Evolutionary conservation across 257 asterid genomes (phyloP).

Genomic region (Lavandula angustifolia): DNA sequence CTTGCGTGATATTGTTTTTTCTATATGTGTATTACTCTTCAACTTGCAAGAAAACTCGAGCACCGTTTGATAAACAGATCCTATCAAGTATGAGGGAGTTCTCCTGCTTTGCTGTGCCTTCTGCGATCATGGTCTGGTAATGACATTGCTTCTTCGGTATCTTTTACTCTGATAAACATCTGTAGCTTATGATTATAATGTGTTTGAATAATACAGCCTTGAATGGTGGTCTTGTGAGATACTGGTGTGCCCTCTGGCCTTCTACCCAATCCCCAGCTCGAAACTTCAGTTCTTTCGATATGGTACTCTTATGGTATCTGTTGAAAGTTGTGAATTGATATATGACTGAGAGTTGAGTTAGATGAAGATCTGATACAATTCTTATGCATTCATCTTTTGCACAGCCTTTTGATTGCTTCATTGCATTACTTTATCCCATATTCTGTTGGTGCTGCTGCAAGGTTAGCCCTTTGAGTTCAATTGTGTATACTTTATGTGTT

Average conservation of each 20-base stretch:
- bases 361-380: not conserved
- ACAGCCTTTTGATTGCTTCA: slow-evolving; percentile 55
- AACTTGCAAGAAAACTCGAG: slow-evolving; percentile 23
- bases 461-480: slow-evolving; percentile 37
- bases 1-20: slow-evolving; percentile 28
- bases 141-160: not conserved
- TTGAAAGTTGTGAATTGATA: not conserved
- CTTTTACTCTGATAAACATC: slow-evolving; percentile 6
- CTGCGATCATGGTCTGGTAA: slow-evolving; percentile 37
- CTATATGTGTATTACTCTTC: slow-evolving; percentile 30
- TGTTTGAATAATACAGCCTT: slow-evolving; percentile 10
- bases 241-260: slow-evolving; percentile 28
- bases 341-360: not conserved
- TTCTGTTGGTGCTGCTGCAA: slow-evolving; percentile 66
- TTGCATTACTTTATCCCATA: slow-evolving; percentile 58
- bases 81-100: slow-evolving; percentile 21
- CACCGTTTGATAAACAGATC: slow-evolving; percentile 18
- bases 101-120: slow-evolving; percentile 31
- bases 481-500: not conserved
- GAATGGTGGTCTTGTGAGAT: slow-evolving; percentile 35
- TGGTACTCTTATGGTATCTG: slow-evolving; percentile 14
- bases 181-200: not conserved
- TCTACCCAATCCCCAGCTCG: slow-evolving; percentile 32
- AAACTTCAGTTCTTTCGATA: slow-evolving; percentile 31
- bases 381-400: slow-evolving; percentile 11